These are phyloP conservation scores for Eleusine indica DNA, from an alignment of 176 grass and related monocot species.

Conservation along the genomic window DNA sequence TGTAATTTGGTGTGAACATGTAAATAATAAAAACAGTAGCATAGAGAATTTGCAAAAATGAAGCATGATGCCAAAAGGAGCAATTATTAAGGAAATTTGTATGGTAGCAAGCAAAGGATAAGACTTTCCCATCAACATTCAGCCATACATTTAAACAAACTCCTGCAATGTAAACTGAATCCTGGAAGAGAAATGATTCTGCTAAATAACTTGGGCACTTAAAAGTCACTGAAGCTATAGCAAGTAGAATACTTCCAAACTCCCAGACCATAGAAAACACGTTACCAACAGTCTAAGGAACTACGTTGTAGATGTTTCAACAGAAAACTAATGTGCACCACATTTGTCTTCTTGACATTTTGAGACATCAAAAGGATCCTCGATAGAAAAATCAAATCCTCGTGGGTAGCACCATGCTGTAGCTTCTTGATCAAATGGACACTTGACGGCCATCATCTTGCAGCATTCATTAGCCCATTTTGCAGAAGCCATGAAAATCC, in stretches of 20 bases:
- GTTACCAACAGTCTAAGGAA: neutral
- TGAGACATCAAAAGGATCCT: slow-evolving; percentile 30
- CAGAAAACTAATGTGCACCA: neutral
- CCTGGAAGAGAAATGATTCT: too few species aligned
- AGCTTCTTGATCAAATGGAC: slow-evolving; percentile 4
- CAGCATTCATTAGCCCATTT: slow-evolving; percentile 18
- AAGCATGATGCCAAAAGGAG: too few species aligned
- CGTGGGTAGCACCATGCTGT: slow-evolving; percentile 2
- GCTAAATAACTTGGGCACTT: neutral
- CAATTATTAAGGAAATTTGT: too few species aligned
- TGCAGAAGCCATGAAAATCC: slow-evolving; percentile 8
- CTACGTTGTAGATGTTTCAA: too few species aligned
- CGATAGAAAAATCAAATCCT: slow-evolving; percentile 4
- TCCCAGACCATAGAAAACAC: neutral
- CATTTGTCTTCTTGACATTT: neutral
- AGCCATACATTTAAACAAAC: too few species aligned
- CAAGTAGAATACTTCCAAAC: neutral
- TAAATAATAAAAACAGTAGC: too few species aligned
- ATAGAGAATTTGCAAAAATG: too few species aligned
- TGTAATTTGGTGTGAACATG: too few species aligned
- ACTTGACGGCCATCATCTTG: neutral
- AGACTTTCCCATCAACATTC: too few species aligned
- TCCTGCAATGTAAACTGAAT: too few species aligned
- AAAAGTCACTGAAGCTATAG: neutral
- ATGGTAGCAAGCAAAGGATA: too few species aligned